These are phyloP conservation scores for Mimosa bimucronata DNA, from an alignment of 306 rosid genomes.

Conservation along the genomic window DNA sequence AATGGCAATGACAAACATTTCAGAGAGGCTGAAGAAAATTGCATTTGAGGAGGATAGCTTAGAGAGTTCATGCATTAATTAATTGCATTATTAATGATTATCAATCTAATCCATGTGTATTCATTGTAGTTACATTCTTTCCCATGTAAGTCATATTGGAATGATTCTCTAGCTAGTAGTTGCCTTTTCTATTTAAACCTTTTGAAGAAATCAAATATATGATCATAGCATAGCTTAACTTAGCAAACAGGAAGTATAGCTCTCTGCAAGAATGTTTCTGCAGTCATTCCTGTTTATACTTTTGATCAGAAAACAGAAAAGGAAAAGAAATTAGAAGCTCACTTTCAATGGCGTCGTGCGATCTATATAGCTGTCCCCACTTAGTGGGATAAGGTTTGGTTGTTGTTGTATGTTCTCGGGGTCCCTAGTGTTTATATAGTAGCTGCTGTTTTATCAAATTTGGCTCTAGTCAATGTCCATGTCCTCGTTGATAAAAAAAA, in stretches of 20 bases:
- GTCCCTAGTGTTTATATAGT: neutral
- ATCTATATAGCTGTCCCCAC: too few relatives aligned
- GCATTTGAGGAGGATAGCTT: constrained; percentile 26
- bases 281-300: constrained; percentile 2
- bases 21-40: constrained; percentile 38
- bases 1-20: constrained; percentile 37
- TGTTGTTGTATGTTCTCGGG: neutral
- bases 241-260: constrained; percentile 15
- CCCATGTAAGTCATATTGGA: constrained; percentile 26
- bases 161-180: constrained; percentile 15
- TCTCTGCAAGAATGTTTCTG: constrained; percentile 28
- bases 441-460: neutral
- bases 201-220: constrained; percentile 36
- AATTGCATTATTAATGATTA: constrained; percentile 49
- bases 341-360: too few relatives aligned
- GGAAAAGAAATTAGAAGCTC: neutral
- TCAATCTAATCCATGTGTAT: constrained; percentile 48
- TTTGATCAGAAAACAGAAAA: neutral
- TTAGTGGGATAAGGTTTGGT: too few relatives aligned
- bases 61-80: constrained; percentile 42
- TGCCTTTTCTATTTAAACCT: constrained; percentile 29
- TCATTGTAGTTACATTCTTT: constrained; percentile 48
- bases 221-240: constrained; percentile 30
- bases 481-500: too few relatives aligned
- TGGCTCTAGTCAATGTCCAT: neutral